Evolutionary conservation across 352 stramenopile species (phyloP).

Genomic region (Pythium periplocum): DNA sequence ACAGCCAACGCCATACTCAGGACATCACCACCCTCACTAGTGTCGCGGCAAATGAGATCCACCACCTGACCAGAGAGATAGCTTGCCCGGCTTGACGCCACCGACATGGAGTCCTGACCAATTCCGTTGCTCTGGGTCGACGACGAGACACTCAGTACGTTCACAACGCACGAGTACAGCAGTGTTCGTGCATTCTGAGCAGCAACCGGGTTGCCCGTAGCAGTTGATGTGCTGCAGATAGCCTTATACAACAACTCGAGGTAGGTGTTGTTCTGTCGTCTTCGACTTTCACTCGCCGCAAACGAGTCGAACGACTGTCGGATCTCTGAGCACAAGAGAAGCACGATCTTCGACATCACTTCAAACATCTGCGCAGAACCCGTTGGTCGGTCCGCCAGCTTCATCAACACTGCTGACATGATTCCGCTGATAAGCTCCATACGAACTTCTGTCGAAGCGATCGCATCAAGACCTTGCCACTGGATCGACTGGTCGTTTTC

Average conservation of each 20-base stretch:
- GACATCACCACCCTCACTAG: slow-evolving; percentile 71
- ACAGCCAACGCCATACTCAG: slow-evolving; percentile 79
- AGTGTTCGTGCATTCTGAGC: slow-evolving; percentile 71
- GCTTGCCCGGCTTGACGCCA: slow-evolving; percentile 10
- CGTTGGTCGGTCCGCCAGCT: slow-evolving; percentile 45
- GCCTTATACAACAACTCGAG: slow-evolving; percentile 63
- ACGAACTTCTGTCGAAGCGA: slow-evolving; percentile 51
- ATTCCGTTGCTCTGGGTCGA: slow-evolving; percentile 3
- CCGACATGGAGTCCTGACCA: slow-evolving; percentile 1
- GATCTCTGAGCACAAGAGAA: slow-evolving; percentile 43
- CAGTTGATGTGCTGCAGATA: slow-evolving; percentile 47
- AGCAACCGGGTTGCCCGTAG: slow-evolving; percentile 65
- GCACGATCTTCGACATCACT: slow-evolving; percentile 57
- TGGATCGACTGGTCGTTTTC: slow-evolving; percentile 31
- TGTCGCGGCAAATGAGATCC: slow-evolving; percentile 66
- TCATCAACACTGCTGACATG: slow-evolving; percentile 49
- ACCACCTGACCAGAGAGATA: slow-evolving; percentile 54
- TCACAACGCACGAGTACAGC: slow-evolving; percentile 75
- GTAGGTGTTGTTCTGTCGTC: slow-evolving; percentile 37
- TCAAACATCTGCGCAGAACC: slow-evolving; percentile 72
- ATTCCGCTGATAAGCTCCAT: slow-evolving; percentile 62
- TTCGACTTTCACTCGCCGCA: slow-evolving; percentile 13
- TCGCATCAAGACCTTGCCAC: slow-evolving; percentile 57
- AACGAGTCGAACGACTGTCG: slow-evolving; percentile 17
- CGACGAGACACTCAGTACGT: slow-evolving; percentile 33